Base-by-base conservation (phyloP, 257 asterid genomes). In the Petunia axillaris region DNA sequence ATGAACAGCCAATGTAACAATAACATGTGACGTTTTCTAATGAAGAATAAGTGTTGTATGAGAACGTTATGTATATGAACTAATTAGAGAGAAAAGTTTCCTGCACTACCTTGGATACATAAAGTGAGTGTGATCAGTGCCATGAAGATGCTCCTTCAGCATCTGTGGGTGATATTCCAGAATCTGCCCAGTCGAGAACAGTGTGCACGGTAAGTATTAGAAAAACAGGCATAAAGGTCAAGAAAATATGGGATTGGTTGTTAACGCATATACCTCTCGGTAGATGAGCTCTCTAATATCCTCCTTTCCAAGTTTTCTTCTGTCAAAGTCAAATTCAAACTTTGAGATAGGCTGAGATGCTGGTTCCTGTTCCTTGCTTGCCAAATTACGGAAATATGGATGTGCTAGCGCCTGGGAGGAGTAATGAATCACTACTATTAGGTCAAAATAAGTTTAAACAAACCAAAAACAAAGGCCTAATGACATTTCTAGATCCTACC, bases 111-210 rank as follows among this genome's bases (percentile, higher is more conserved):
- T 95, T 91, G 99, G 99, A 86, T 96, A 94, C 98, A 96, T 90
- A 86, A 96, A 96, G 95, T 89, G 90, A 81, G 96, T 88, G 87
- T 89, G 97, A 82, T 96, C 97, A 90, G 83, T 86, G 87, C 99
- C 99, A 60, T 83, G 88, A 58, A 92, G 93, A 86, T 94, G 90
- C 88, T 96, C 99, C 91, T 93, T 94, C 88, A 96, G 94, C 97
- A 96, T 92, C 93, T 94, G 98, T 59, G 99, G 99, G 84, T 96
- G 99, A 90, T 94, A 96, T 97, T 96, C 98, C 96, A 94, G 92
- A 88, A 96, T 96, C 99, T 95, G 96, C 85, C 83, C 70, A 83
- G 84, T 87, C 87, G 50, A 75, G 15, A 83, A 81, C 80, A 84
- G 87, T 80, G 86, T 80, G 81, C 87, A 48, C 78, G 6, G 84